Percentiles rank a stretch among this genome's conserved stretches.
These are phyloP conservation scores for Sphaerosporella brunnea DNA, from an alignment of 495 filamentous ascomycete genomes.

Conservation along the genomic window DNA sequence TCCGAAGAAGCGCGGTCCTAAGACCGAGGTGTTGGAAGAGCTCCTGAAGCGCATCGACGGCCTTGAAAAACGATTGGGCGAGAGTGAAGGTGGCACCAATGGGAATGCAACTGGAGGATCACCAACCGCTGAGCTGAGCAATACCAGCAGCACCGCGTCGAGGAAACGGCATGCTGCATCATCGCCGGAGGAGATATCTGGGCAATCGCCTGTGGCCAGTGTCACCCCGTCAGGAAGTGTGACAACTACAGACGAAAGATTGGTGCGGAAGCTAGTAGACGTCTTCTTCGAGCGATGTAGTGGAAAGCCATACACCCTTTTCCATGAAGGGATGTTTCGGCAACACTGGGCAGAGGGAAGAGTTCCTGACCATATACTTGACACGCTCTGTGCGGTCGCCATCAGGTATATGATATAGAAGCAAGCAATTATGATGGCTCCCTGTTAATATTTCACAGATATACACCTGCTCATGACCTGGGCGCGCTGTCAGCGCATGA, in stretches of 20 bases:
- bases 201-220: not conserved
- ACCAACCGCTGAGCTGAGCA: not conserved
- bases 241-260: not conserved
- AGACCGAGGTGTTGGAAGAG: conserved; percentile 74
- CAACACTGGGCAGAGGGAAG: conserved; percentile 49
- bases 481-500: not conserved
- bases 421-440: not conserved
- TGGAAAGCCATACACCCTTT: conserved; percentile 57
- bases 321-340: conserved; percentile 53
- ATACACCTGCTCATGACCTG: conserved; percentile 30
- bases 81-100: conserved; percentile 26
- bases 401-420: conserved; percentile 34
- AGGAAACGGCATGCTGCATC: not conserved
- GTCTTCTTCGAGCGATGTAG: conserved; percentile 60
- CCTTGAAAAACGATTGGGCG: conserved; percentile 59
- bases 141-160: not conserved
- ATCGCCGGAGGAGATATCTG: not conserved
- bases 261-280: conserved; percentile 37
- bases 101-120: not conserved
- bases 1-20: conserved; percentile 74
- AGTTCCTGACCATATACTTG: conserved; percentile 42
- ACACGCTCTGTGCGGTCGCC: conserved; percentile 58
- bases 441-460: conserved; percentile 31
- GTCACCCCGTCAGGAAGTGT: not conserved
- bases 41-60: conserved; percentile 69